Evolutionary conservation across 2,329 filamentous ascomycete species (phyloP).

Genomic region (Phoma sp.): DNA sequence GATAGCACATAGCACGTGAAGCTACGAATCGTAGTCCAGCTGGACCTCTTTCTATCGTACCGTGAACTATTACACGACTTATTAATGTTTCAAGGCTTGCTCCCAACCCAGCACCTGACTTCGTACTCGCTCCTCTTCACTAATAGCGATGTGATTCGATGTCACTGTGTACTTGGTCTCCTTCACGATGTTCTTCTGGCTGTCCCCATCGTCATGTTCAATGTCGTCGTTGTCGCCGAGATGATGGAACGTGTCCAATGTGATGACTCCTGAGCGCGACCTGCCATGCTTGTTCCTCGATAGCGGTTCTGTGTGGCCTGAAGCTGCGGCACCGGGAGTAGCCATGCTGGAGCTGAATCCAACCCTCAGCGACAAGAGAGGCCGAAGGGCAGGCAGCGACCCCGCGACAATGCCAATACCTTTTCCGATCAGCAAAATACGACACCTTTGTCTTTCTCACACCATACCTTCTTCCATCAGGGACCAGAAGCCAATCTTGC

Average conservation of each 20-base stretch:
- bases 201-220: constrained; percentile 27
- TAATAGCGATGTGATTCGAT: background rate
- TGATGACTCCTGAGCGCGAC: constrained; percentile 16
- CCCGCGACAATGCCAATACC: constrained; percentile 52
- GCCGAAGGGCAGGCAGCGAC: constrained; percentile 53
- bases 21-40: no score
- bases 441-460: no score
- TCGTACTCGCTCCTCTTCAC: background rate
- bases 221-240: constrained; percentile 21
- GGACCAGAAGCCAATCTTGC: constrained; percentile 54
- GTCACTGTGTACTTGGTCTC: constrained; percentile 37
- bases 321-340: constrained; percentile 29
- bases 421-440: no score
- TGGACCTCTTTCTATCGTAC: background rate
- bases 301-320: constrained; percentile 17
- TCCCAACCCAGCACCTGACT: constrained; percentile 12
- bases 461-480: constrained; percentile 53
- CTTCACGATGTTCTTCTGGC: constrained; percentile 51
- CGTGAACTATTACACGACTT: background rate
- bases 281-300: constrained; percentile 1
- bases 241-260: constrained; percentile 26
- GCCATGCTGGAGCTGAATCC: constrained; percentile 19
- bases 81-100: constrained; percentile 1
- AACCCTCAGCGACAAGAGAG: constrained; percentile 44
- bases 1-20: constrained; percentile 8